These are phyloP conservation scores for Przewalskia tangutica DNA, from an alignment of 257 asterid species.

Conservation along the genomic window DNA sequence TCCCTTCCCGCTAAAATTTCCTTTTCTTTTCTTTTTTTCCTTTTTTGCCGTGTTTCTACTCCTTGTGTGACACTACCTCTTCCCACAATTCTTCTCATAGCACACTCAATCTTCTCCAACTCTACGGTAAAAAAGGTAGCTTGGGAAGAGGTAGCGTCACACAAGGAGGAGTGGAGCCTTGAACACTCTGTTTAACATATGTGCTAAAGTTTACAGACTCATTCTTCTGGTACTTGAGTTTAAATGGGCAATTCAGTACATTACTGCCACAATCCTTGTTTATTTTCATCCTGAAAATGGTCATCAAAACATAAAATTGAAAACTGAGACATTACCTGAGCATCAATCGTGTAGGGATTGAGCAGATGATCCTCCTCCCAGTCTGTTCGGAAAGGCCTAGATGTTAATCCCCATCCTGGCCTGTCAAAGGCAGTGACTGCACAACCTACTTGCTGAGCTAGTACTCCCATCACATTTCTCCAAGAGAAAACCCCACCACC, in stretches of 20 bases:
- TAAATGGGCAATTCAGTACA: not conserved
- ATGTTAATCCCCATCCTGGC: constrained; percentile 98
- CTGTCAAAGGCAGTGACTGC: constrained; percentile 87
- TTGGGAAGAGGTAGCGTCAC: no score
- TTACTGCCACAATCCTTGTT: not conserved
- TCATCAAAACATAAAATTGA: not conserved
- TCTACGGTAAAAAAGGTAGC: no score
- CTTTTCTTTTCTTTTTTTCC: no score
- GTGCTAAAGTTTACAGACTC: not conserved
- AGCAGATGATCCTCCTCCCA: constrained; percentile 73
- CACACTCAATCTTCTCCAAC: no score
- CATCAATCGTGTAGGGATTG: constrained; percentile 83
- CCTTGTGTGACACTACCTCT: no score
- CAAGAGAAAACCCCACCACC: constrained; percentile 96
- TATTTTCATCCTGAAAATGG: not conserved
- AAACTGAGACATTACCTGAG: constrained; percentile 42
- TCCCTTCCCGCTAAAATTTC: no score
- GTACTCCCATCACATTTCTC: constrained; percentile 72
- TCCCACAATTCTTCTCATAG: no score
- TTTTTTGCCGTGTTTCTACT: no score
- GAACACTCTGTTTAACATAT: not conserved
- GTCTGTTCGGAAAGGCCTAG: constrained; percentile 73
- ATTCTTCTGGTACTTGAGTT: not conserved
- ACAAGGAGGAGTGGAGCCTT: no score
- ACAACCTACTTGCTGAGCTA: constrained; percentile 75